Base-by-base conservation (phyloP, 495 filamentous ascomycete species). In the Astrothelium subdiscretum region DNA sequence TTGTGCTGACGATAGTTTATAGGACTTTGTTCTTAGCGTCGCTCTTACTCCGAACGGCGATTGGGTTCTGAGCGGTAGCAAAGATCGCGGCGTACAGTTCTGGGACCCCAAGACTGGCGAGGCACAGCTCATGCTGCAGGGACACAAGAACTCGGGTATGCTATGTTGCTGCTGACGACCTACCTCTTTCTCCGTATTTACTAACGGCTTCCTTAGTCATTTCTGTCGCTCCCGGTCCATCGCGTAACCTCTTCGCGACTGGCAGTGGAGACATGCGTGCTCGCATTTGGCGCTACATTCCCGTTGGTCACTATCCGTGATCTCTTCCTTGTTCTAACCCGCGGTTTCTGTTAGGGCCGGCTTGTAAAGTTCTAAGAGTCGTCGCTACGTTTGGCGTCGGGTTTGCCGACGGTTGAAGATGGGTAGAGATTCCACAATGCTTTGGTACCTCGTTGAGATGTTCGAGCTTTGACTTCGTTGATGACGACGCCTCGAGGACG, bases 41-140 rank as follows among this genome's bases (percentile, higher is more conserved):
- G 75, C 75, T 31, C 64, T 76, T 5, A 76, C 75, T 11, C 72
- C 72, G 10, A 70, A 74, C 57, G 73, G 71, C 27, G 57, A 67
- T 13, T 77, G 74, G 74, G 74, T 77, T 15, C 65, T 77, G 54
- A 68, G 64, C 63, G 75, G 75, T 12, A 71, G 67, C 60, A 77
- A 77, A 64, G 75, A 77, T 60, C 68, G 75, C 26, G 75, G 75
- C 18, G 75, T 77, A 27, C 74, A 75, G 59, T 77, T 77, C 65
- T 77, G 75, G 75, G 75, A 77, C 65, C 73, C 74, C 2, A 57
- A 66, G 52, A 76, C 72, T 13, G 75, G 75, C 51, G 60, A 69
- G 40, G 72, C 74, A 29, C 75, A 76, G 62, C 69, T 77, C 48
- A 72, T 75, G 73, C 63, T 77, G 54, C 72, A 75, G 63, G 75